phyloP scores from a whole-genome alignment of 352 stramenopile species.

The Phytophthora quininea region DNA sequence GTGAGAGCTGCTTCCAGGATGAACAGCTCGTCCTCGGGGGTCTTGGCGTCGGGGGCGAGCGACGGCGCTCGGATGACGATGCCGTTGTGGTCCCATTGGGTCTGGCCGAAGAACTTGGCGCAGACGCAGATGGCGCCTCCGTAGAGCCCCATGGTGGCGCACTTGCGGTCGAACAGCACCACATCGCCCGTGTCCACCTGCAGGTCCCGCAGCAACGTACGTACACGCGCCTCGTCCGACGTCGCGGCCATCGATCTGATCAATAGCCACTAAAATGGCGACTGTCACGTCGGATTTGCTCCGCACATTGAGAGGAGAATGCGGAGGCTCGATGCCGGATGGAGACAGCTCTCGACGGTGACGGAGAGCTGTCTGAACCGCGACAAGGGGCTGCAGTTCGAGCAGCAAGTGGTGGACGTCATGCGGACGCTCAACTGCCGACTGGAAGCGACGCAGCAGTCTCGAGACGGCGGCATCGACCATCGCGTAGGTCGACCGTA shows the following conservation, averaged over 20 bases:
- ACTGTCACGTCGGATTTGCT: neutral
- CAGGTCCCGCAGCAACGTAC: constrained; percentile 57
- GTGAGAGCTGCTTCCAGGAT: constrained; percentile 74
- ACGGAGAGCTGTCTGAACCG: constrained; percentile 18
- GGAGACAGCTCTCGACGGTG: constrained; percentile 10
- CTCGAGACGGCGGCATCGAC: constrained; percentile 77
- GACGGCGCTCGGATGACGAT: constrained; percentile 66
- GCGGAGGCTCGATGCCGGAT: neutral
- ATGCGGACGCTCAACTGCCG: constrained; percentile 59
- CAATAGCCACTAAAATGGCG: no score
- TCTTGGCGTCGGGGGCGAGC: constrained; percentile 15
- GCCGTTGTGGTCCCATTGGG: constrained; percentile 88
- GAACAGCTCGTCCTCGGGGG: constrained; percentile 55
- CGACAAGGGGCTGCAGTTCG: constrained; percentile 66
- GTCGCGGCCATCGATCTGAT: no score
- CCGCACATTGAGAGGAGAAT: neutral
- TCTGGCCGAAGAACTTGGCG: constrained; percentile 84
- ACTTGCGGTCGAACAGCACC: constrained; percentile 84
- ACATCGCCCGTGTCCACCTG: constrained; percentile 79
- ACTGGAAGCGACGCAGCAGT: constrained; percentile 64
- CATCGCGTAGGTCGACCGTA: constrained; percentile 38
- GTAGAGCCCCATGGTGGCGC: constrained; percentile 76
- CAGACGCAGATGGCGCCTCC: constrained; percentile 77
- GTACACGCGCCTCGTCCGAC: constrained; percentile 36
- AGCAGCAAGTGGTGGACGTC: constrained; percentile 61